These are phyloP conservation scores for Stephania japonica DNA, from an alignment of 164 flowering plant genomes.

Conservation along the genomic window DNA sequence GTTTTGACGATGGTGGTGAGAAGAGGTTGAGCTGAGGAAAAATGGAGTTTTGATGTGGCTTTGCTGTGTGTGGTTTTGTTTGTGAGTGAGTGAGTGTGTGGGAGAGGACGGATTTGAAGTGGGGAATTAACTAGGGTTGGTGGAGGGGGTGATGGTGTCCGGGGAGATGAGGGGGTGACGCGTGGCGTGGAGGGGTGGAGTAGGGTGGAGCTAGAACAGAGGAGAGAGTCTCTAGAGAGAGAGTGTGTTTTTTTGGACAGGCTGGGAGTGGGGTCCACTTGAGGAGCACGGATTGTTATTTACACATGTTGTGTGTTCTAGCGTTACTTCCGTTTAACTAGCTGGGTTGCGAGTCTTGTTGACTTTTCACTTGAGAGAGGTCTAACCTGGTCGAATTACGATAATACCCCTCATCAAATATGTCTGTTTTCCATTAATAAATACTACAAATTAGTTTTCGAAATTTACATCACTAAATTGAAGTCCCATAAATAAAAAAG, in stretches of 20 bases:
- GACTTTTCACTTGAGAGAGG: background rate
- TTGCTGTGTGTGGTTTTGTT: conserved; percentile 1
- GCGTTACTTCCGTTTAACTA: too few species aligned
- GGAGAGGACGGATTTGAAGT: conserved; percentile 19
- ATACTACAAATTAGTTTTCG: too few species aligned
- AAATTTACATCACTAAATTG: too few species aligned
- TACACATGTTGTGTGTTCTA: background rate
- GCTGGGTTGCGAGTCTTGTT: background rate
- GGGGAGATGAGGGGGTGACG: background rate
- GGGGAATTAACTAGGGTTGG: conserved; percentile 17
- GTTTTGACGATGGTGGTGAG: background rate
- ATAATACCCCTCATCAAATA: background rate
- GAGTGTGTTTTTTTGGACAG: background rate
- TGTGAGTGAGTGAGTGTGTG: background rate
- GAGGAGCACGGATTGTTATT: background rate
- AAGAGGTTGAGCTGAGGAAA: background rate
- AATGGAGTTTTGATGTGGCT: background rate
- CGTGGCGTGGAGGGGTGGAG: conserved; percentile 17
- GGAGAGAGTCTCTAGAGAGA: background rate
- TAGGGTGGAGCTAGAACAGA: background rate
- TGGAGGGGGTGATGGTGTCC: conserved; percentile 2
- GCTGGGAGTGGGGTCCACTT: conserved; percentile 6
- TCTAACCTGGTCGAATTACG: background rate
- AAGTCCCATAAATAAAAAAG: too few species aligned
- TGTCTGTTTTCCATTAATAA: background rate